Base-by-base conservation (phyloP, 768 basidiomycete species). In the Leccinum fibrillosum region DNA sequence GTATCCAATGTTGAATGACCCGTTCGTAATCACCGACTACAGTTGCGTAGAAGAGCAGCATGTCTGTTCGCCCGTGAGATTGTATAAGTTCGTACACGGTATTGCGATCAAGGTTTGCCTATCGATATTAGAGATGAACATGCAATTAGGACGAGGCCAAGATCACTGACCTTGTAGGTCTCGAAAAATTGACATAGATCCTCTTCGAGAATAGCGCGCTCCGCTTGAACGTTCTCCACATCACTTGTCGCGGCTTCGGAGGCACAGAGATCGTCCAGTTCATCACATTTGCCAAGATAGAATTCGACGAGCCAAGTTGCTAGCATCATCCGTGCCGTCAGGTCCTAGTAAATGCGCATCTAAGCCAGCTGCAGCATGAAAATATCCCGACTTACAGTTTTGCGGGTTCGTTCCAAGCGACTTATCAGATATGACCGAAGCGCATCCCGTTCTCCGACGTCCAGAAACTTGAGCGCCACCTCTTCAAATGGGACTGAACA, bases 271-370 rank as follows among this genome's bases (percentile, higher is more conserved):
- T 98, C 97, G 67, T 99, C 97, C 52, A 98, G 77, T 60, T 96
- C 92, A 67, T 97, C 96, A 72, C 92, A 94, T 77, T 97, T 98
- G 74, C 90, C 90, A 15, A 99, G 84, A 69, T 94, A 98, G 62
- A 98, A 93, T 72, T 99, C 97, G 30, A 97, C 89, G 12, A 99
- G 85, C 97, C 97, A 99, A 0, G 94, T 98, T 17, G 97, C 95
- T 19, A 99, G 77, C 86, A 98, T 94, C 89, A 94, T 94, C 42
- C 97, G 83, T 71, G 98, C 95, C 0, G 93, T 94, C 39, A 90
- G 64, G 66, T 97, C 94, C 95, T 98, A 56, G 37, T 45, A 30
- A 30, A 47, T 11, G 11, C 15, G 25, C 23, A n/a, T 49, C 23
- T 58, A 39, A 53, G 49, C 13, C 32, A 37, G 52, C 21, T 17